Conservation (phyloP, 331 rosid genomes). For the Cydonia oblonga region DNA sequence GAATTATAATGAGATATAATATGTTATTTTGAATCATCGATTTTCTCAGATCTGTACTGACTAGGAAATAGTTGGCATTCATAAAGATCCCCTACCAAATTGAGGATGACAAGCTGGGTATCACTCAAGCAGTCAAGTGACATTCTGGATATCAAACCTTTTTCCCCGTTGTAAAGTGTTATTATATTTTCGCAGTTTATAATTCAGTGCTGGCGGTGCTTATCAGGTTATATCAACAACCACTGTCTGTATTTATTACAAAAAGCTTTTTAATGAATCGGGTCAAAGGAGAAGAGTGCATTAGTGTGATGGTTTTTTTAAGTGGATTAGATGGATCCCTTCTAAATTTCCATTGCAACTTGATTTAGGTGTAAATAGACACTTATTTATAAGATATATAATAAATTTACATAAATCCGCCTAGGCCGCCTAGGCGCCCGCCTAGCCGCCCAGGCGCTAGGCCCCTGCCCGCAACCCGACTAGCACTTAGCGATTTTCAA, state of each 20-base stretch:
- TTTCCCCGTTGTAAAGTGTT: not conserved
- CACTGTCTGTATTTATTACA: not conserved
- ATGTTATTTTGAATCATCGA: not conserved
- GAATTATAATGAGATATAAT: not conserved
- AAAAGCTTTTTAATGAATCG: not conserved
- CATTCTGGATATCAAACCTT: not conserved
- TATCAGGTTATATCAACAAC: not conserved
- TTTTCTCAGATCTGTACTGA: not conserved
- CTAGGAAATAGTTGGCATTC: not conserved
- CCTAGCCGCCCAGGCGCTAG: no score
- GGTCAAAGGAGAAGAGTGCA: not conserved
- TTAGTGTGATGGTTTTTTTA: not conserved
- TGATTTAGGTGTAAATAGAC: no score
- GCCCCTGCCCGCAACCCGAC: no score
- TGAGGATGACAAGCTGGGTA: not conserved
- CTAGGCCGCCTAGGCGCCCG: no score
- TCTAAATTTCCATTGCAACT: not conserved
- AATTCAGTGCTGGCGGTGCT: not conserved
- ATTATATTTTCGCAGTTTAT: not conserved
- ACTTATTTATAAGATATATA: no score
- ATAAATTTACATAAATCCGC: no score
- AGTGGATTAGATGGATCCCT: not conserved
- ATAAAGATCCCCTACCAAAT: not conserved
- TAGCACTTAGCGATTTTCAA: no score
- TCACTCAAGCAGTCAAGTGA: not conserved